phyloP scores from a whole-genome alignment of 1,284 basidiomycete genomes.

The Kalmanozyma brasiliensis region DNA sequence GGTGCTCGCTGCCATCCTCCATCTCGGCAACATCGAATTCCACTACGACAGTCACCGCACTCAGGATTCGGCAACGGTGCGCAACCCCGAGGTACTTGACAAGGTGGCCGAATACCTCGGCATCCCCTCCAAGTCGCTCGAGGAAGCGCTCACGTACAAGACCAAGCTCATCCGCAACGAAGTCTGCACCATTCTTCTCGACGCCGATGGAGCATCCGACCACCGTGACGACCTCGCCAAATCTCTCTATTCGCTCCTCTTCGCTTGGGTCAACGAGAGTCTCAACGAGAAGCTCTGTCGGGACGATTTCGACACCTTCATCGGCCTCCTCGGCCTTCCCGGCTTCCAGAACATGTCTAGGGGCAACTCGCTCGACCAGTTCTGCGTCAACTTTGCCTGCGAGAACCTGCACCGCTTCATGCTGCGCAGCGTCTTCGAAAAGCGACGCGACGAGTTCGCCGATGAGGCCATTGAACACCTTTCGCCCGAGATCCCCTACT shows the following conservation, averaged over 20 bases:
- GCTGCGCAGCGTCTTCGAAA: constrained; percentile 82
- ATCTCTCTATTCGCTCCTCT: constrained; percentile 90
- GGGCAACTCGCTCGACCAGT: constrained; percentile 92
- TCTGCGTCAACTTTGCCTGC: constrained; percentile 94
- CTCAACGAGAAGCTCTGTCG: constrained; percentile 84
- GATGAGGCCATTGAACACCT: constrained; percentile 82
- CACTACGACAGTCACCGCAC: constrained; percentile 68
- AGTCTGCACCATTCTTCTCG: constrained; percentile 93
- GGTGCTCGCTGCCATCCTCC: constrained; percentile 90
- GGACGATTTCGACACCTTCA: constrained; percentile 75
- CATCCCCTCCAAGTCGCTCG: constrained; percentile 79
- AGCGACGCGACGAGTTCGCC: constrained; percentile 81
- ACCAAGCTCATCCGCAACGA: constrained; percentile 92
- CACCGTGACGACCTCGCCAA: constrained; percentile 94
- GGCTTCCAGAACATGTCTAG: constrained; percentile 76
- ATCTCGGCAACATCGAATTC: constrained; percentile 95
- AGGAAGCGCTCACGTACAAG: constrained; percentile 88
- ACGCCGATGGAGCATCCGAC: constrained; percentile 88
- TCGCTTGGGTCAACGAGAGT: constrained; percentile 95
- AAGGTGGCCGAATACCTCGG: constrained; percentile 92
- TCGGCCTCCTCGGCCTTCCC: constrained; percentile 94
- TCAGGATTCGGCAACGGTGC: constrained; percentile 61
- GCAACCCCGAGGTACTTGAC: constrained; percentile 75
- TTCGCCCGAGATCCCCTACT: constrained; percentile 81
- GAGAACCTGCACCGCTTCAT: constrained; percentile 88